A percentile compares a stretch with the other conserved stretches of the same genome.
These are phyloP conservation scores for Escallonia rubra DNA, from an alignment of 129 eudicot genomes.

Conservation along the genomic window DNA sequence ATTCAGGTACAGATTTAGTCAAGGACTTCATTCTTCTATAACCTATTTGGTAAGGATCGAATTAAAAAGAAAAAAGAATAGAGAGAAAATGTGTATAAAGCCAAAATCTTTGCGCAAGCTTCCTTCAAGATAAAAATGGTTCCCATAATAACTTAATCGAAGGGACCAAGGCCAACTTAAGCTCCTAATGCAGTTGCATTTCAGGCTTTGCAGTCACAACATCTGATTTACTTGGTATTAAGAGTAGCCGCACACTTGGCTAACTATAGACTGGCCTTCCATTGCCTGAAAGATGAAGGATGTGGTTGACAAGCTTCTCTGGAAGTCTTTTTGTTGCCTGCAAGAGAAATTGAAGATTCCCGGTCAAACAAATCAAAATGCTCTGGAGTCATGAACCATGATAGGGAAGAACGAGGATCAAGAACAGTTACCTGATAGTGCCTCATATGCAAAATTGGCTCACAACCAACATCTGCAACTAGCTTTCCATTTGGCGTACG, in stretches of 20 bases:
- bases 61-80: too few species aligned
- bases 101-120: too few species aligned
- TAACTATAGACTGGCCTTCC: slow-evolving; percentile 9
- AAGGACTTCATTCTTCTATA: too few species aligned
- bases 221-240: too few species aligned
- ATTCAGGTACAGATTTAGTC: too few species aligned
- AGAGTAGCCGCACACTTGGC: neutral
- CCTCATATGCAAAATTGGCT: slow-evolving; percentile 93
- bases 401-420: neutral
- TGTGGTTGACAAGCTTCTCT: slow-evolving; percentile 62
- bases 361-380: neutral
- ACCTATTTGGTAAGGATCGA: too few species aligned
- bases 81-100: too few species aligned
- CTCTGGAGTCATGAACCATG: neutral
- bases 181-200: neutral
- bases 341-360: neutral
- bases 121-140: too few species aligned
- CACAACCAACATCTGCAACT: slow-evolving; percentile 93
- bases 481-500: slow-evolving; percentile 70
- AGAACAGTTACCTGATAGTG: slow-evolving; percentile 72
- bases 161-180: neutral
- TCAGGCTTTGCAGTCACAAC: neutral
- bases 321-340: slow-evolving; percentile 80
- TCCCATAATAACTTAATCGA: too few species aligned
- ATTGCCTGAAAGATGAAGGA: slow-evolving; percentile 26